Percentiles rank a stretch among this genome's conserved stretches.
Conservation (phyloP, 352 stramenopile genomes). For the Globisporangium barbulae region DNA sequence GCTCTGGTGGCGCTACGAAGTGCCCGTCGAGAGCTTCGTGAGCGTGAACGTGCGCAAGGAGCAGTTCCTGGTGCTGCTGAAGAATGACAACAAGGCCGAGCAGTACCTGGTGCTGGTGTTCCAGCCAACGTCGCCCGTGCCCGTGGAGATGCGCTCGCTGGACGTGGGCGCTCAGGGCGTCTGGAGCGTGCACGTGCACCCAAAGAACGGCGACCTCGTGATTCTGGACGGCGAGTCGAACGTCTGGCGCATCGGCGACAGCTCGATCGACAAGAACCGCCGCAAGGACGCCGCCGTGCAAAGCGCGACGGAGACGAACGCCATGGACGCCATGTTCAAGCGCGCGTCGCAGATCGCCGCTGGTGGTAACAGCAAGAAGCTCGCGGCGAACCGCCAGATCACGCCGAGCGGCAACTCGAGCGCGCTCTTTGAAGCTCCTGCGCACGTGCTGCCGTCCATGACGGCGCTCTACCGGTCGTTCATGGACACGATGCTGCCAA, state of each 20-base stretch:
- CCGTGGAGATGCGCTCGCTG: slow-evolving; percentile 42
- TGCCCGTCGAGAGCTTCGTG: slow-evolving; percentile 35
- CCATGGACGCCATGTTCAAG: slow-evolving; percentile 45
- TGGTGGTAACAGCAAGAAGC: slow-evolving; percentile 25
- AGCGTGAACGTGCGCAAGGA: slow-evolving; percentile 32
- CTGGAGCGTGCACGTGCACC: slow-evolving; percentile 62
- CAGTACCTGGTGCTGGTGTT: slow-evolving; percentile 56
- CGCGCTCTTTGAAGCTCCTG: slow-evolving; percentile 73
- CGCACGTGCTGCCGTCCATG: slow-evolving; percentile 82
- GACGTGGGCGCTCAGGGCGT: slow-evolving; percentile 24
- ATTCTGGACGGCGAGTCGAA: slow-evolving; percentile 52
- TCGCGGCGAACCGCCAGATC: slow-evolving; percentile 12
- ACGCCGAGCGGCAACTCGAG: slow-evolving; percentile 14
- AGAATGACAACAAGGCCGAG: slow-evolving; percentile 8
- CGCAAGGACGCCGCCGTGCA: slow-evolving; percentile 27
- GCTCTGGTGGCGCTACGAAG: slow-evolving; percentile 71
- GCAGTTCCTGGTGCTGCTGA: slow-evolving; percentile 52
- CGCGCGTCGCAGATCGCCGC: slow-evolving; percentile 16
- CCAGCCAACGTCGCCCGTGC: slow-evolving; percentile 42
- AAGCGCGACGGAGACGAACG: slow-evolving; percentile 34
- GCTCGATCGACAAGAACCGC: slow-evolving; percentile 29
- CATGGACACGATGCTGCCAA: slow-evolving; percentile 86
- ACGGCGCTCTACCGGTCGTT: slow-evolving; percentile 80
- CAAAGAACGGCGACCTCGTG: slow-evolving; percentile 53
- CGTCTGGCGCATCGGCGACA: slow-evolving; percentile 59